Conservation (phyloP, 306 rosid genomes). For the Sechiopsis laciniata region DNA sequence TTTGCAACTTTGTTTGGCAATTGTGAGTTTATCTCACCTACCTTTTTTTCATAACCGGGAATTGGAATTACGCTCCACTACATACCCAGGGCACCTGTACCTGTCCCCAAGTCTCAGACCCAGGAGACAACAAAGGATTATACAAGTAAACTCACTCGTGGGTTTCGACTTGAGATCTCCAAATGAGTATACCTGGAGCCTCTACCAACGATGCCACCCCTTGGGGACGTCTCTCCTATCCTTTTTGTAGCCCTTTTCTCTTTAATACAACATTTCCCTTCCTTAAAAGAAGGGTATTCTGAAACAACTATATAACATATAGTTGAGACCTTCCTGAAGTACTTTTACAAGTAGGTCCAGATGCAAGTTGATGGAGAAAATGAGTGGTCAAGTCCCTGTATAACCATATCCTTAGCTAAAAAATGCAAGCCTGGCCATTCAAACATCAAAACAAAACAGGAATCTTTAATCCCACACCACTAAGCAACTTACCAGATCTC, state of each 20-base stretch:
- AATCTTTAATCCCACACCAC: conserved; percentile 7
- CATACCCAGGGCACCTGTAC: too few species aligned
- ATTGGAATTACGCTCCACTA: too few species aligned
- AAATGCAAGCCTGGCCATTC: background rate
- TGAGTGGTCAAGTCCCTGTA: conserved; percentile 4
- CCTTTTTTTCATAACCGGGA: too few species aligned
- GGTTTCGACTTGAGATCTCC: too few species aligned
- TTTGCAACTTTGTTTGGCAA: background rate
- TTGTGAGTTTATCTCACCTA: background rate
- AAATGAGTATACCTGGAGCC: too few species aligned
- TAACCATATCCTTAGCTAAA: background rate
- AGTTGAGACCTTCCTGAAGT: background rate
- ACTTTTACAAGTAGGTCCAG: conserved; percentile 13
- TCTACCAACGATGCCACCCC: too few species aligned
- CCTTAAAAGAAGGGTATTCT: background rate
- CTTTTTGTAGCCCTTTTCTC: background rate
- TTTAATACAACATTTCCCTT: background rate
- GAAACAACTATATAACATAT: background rate
- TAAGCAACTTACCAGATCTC: background rate
- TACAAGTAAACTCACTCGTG: too few species aligned
- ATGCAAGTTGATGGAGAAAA: conserved; percentile 11
- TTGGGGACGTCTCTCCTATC: background rate
- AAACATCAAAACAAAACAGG: conserved; percentile 10
- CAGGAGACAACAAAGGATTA: too few species aligned
- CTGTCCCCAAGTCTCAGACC: too few species aligned